Conservation (phyloP, 768 basidiomycete genomes). For the Lactarius akahatsu region DNA sequence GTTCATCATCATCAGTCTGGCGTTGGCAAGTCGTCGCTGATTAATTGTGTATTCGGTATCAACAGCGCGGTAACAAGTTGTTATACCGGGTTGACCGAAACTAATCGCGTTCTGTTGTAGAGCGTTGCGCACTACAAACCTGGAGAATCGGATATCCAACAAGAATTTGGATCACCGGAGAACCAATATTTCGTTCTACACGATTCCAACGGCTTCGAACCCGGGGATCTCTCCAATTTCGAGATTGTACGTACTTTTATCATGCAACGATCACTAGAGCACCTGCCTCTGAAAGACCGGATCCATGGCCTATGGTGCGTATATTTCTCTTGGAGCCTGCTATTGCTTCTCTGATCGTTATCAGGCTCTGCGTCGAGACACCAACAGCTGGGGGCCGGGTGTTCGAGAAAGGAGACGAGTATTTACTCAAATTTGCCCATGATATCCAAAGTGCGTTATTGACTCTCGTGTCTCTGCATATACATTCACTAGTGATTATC, state of each 20-base stretch:
- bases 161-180: neutral
- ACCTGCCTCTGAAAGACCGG: neutral
- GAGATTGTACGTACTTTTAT: neutral
- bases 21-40: neutral
- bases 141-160: neutral
- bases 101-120: neutral
- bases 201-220: neutral
- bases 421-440: neutral
- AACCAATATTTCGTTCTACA: neutral
- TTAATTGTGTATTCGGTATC: neutral
- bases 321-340: neutral
- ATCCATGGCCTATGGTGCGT: conserved; percentile 1
- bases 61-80: neutral
- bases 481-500: neutral
- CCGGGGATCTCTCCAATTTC: neutral
- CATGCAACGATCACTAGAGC: too few relatives aligned
- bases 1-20: neutral
- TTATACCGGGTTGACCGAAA: neutral
- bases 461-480: neutral
- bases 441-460: neutral
- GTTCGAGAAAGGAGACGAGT: neutral
- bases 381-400: neutral
- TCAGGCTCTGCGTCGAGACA: neutral
- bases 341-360: too few relatives aligned
- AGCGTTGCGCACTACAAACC: neutral